Evolutionary conservation across 1,284 basidiomycete genomes (phyloP).

Genomic region (Ustilago trichophora): DNA sequence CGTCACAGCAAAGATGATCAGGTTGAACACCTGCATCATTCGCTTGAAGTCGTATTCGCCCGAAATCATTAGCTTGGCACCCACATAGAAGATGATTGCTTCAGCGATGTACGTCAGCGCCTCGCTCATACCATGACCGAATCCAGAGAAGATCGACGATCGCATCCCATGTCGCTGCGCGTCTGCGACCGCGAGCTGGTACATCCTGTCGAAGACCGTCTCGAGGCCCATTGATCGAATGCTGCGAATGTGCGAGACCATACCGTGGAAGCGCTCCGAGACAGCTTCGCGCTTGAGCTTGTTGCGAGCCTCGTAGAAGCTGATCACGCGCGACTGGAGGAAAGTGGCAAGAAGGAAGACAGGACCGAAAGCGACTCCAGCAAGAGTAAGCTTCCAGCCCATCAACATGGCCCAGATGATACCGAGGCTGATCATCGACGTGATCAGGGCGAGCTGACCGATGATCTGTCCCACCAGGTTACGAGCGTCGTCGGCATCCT

Average conservation of each 20-base stretch:
- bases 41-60: conserved; percentile 85
- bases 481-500: conserved; percentile 90
- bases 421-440: conserved; percentile 82
- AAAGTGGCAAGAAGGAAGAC: conserved; percentile 81
- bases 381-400: conserved; percentile 93
- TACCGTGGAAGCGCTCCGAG: conserved; percentile 84
- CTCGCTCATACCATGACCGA: conserved; percentile 81
- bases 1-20: conserved; percentile 91
- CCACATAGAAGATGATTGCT: conserved; percentile 89
- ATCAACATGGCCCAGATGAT: conserved; percentile 85
- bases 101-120: conserved; percentile 79
- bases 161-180: conserved; percentile 77
- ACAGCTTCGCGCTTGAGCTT: conserved; percentile 85
- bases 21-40: conserved; percentile 87
- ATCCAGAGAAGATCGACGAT: conserved; percentile 83
- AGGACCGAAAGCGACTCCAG: conserved; percentile 85
- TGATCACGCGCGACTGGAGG: conserved; percentile 76
- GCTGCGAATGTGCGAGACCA: conserved; percentile 83
- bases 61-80: conserved; percentile 80
- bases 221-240: conserved; percentile 92
- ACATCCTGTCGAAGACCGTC: conserved; percentile 76
- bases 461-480: conserved; percentile 79
- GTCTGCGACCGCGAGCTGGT: conserved; percentile 73
- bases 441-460: conserved; percentile 75
- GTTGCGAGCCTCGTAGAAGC: conserved; percentile 79